Evolutionary conservation across 2,329 filamentous ascomycete genomes (phyloP), one percentile per base, ranked within the genome.

Genomic region (Ilyonectria sp.): DNA sequence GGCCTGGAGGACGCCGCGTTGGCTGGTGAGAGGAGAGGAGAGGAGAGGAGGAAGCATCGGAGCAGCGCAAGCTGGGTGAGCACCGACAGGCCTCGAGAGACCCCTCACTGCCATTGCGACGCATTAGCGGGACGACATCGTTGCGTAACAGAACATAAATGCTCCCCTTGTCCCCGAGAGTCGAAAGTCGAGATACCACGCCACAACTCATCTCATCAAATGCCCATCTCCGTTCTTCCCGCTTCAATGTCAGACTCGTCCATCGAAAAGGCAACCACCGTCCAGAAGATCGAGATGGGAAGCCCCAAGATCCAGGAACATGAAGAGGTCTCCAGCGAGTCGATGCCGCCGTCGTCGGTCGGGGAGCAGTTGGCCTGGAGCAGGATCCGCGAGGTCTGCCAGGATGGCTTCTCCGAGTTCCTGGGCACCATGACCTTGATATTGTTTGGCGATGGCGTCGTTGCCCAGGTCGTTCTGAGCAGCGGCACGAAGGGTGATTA

Each of bases 391-490:
- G 79, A 82, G 21, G 72, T 79, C 31, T 81, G 87, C 43, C 84
- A 86, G 65, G 90, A 92, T 69, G 86, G 86, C 1, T 89, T 92
- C 70, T 88, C 89, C 1, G 90, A 93, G 71, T 92, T 93, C 79
- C 86, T 91, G 56, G 91, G 90, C 8, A 91, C 89, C 13, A 90
- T 93, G 82, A 86, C 91, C 61, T 79, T 93, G 69, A 83, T 93
- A 65, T 80, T 93, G 46, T 93, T 93, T 73, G 91, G 91, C 4
- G 88, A 93, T 68, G 91, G 90, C n/a, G 89, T 89, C 61, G 89
- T 93, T 21, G 91, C 91, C 3, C 92, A 93, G 77, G 91, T 92
- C 0, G 81, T 89, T 0, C 84, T 93, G 13, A 90, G 88, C 65
- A 78, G 77, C 4, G 78, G 75, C 29, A 75, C 75, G 15, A 87